These are phyloP conservation scores for Fagus crenata DNA, from an alignment of 306 rosid species.

Conservation along the genomic window DNA sequence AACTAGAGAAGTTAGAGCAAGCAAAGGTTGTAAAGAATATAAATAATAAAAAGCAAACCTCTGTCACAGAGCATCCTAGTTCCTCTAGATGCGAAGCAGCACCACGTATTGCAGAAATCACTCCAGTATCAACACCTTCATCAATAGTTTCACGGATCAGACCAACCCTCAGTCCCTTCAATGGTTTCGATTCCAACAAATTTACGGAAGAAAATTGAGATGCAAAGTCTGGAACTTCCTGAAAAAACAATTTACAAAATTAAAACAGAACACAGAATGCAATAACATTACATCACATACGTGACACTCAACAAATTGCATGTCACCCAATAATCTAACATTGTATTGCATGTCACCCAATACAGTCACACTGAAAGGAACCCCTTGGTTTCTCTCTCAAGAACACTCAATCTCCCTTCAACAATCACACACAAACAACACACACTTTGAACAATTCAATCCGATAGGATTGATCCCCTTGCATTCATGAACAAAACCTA, in stretches of 20 bases:
- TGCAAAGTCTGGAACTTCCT: constrained; percentile 74
- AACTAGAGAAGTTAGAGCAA: constrained; percentile 20
- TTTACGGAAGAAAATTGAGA: constrained; percentile 48
- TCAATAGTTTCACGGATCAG: constrained; percentile 83
- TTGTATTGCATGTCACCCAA: too few species aligned
- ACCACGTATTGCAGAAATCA: constrained; percentile 63
- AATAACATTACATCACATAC: background rate
- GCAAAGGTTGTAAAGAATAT: constrained; percentile 3
- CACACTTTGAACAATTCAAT: too few species aligned
- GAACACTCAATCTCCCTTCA: too few species aligned
- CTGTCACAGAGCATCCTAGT: constrained; percentile 79
- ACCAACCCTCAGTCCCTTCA: constrained; percentile 85
- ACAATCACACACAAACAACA: too few species aligned
- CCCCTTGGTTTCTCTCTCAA: too few species aligned
- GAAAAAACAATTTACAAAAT: constrained; percentile 32
- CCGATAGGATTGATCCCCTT: too few species aligned
- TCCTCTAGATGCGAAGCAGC: constrained; percentile 92
- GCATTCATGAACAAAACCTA: too few species aligned
- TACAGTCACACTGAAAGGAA: too few species aligned
- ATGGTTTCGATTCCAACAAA: constrained; percentile 71
- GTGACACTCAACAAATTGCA: background rate
- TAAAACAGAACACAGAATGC: background rate
- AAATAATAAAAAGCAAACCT: constrained; percentile 47
- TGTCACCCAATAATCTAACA: background rate
- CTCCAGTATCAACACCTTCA: constrained; percentile 80